A percentile compares a stretch with the other conserved stretches of the same genome.
phyloP scores from a whole-genome alignment of 148 eudicot species.

The Camellia japonica region DNA sequence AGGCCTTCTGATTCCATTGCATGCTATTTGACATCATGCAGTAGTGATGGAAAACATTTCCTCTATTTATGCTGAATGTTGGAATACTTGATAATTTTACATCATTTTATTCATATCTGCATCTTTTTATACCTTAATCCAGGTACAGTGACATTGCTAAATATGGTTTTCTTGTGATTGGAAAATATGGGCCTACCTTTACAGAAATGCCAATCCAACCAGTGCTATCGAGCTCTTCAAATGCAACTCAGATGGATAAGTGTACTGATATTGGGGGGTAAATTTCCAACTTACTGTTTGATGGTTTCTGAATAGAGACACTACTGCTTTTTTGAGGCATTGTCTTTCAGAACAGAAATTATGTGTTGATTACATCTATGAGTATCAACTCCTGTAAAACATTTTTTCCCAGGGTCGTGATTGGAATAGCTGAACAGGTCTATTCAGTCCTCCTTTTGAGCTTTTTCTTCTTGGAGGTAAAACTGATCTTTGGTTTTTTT shows the following conservation, averaged over 20 bases:
- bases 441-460: slow-evolving; percentile 80
- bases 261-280: slow-evolving; percentile 78
- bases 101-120: too few species aligned
- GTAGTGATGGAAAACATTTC: too few species aligned
- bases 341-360: not conserved
- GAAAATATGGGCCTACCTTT: slow-evolving; percentile 33
- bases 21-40: too few species aligned
- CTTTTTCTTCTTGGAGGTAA: slow-evolving; percentile 87
- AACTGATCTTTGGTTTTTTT: not conserved
- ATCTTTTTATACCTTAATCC: not conserved
- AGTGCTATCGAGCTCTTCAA: slow-evolving; percentile 32
- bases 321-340: not conserved
- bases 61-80: too few species aligned
- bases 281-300: slow-evolving; percentile 10
- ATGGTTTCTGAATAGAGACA: slow-evolving; percentile 4
- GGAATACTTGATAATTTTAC: too few species aligned
- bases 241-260: slow-evolving; percentile 38
- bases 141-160: slow-evolving; percentile 98
- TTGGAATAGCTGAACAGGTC: slow-evolving; percentile 87
- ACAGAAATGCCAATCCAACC: slow-evolving; percentile 22
- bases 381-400: not conserved
- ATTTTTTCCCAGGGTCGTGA: slow-evolving; percentile 63
- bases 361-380: not conserved
- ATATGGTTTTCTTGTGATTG: slow-evolving; percentile 72
- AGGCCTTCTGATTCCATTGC: not conserved